Percentiles rank a stretch among this genome's conserved stretches.
Conservation (phyloP, 2,329 filamentous ascomycete genomes). For the Aspergillus sp. region DNA sequence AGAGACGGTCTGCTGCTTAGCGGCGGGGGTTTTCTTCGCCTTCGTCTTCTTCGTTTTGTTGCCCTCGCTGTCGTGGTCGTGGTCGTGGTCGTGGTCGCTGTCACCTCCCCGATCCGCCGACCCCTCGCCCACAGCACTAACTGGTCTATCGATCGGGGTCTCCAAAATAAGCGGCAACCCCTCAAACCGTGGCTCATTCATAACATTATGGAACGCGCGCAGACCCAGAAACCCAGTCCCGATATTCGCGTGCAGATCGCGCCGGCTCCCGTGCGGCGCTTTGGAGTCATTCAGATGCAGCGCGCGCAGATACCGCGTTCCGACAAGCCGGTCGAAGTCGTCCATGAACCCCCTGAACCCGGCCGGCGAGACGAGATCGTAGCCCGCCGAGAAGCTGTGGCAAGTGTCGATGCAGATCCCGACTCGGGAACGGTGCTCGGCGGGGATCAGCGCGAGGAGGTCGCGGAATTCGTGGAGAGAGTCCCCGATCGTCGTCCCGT, state of each 20-base stretch:
- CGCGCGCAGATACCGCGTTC: constrained; percentile 68
- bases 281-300: constrained; percentile 95
- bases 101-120: constrained; percentile 4
- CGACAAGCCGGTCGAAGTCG: constrained; percentile 69
- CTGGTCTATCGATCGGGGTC: constrained; percentile 76
- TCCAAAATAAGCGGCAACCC: constrained; percentile 86
- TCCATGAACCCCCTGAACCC: constrained; percentile 64
- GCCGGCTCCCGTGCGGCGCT: constrained; percentile 68
- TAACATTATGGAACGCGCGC: constrained; percentile 78
- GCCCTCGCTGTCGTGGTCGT: constrained; percentile 8
- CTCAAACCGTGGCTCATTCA: constrained; percentile 71
- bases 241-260: constrained; percentile 92
- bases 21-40: constrained; percentile 12
- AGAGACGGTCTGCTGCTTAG: constrained; percentile 44
- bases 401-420: constrained; percentile 96
- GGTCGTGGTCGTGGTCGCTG: constrained; percentile 11
- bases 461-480: constrained; percentile 78
- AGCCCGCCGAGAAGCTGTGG: constrained; percentile 88
- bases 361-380: constrained; percentile 70
- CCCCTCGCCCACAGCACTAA: constrained; percentile 18
- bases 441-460: constrained; percentile 62
- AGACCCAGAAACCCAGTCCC: constrained; percentile 89
- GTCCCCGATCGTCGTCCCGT: constrained; percentile 77
- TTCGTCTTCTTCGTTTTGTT: constrained; percentile 15
- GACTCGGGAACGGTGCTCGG: constrained; percentile 70